Evolutionary conservation across 345 rosid genomes (phyloP), one percentile per base, ranked within the genome.

Genomic region (Populus alba): DNA sequence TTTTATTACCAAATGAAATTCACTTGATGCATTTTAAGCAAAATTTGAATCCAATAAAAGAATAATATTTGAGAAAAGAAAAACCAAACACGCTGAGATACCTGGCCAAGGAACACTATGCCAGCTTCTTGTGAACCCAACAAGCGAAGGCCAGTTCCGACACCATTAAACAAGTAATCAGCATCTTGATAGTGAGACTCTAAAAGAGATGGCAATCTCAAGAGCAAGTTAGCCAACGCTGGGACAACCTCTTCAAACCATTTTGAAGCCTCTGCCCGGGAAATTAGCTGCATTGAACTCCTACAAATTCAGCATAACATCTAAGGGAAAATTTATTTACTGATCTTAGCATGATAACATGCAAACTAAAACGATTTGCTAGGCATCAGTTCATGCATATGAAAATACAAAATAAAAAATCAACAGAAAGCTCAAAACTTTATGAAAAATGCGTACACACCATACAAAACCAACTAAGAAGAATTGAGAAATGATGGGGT

Each of bases 101-200:
- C 99, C 96, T 93, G 97, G 77, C 85, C 87, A 70, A 96, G 97
- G 57, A 94, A 87, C 72, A 90, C 97, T 5, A 90, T 79, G 81
- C 98, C 97, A 39, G 89, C 79, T 85, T 89, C 88, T 81, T 96
- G 98, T 2, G 83, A 69, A 77, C 80, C 81, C 80, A 96, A 82
- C 71, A 94, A 53, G 3, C 89, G 94, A 61, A 96, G 94, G 75
- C 90, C 89, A 6, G 89, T 80, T 73, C 78, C 72, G 70, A 83
- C 66, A 38, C 75, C 83, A 29, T 45, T 2, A 38, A 84, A 75
- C 57, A 83, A 79, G 77, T 43, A 41, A 78, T 81, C 88, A 8
- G 94, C 87, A 78, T 79, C 80, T 45, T 76, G 89, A 78, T 82
- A 93, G 82, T 95, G 99, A 47, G 70, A n/a, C 76, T 92, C 96